phyloP scores from a whole-genome alignment of 1,284 basidiomycete species.

The Cryptococcus sp. region DNA sequence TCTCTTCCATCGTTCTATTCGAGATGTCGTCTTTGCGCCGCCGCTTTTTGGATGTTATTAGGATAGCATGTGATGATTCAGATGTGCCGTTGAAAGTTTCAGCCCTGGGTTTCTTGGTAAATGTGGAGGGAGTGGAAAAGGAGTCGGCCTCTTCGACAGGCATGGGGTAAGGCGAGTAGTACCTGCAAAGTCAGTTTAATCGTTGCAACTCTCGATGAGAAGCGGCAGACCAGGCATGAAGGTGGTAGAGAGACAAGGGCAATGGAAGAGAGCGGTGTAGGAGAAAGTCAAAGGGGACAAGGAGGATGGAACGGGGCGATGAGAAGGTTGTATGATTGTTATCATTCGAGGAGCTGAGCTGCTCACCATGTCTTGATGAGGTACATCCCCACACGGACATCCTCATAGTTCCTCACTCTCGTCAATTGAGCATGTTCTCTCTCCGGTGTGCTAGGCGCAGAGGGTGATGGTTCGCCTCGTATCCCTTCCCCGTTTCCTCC shows the following conservation, averaged over 20 bases:
- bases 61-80: too few species aligned
- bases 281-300: neutral
- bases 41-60: too few species aligned
- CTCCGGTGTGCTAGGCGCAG: constrained; percentile 30
- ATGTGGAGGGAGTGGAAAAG: too few species aligned
- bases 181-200: constrained; percentile 49
- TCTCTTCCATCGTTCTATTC: too few species aligned
- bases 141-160: constrained; percentile 56
- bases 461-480: constrained; percentile 1
- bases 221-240: neutral
- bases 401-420: constrained; percentile 43
- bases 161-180: constrained; percentile 80
- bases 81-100: too few species aligned
- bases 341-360: neutral
- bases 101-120: constrained; percentile 6
- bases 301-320: too few species aligned
- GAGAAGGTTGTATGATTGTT: neutral
- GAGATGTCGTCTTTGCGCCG: too few species aligned
- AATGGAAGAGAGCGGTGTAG: too few species aligned
- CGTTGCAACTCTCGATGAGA: constrained; percentile 32
- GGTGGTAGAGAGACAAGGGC: too few species aligned
- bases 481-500: too few species aligned
- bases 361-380: constrained; percentile 43
- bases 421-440: constrained; percentile 40
- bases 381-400: constrained; percentile 44